phyloP scores from a whole-genome alignment of 805 yeast species.

The Nakazawaea ambrosiae region DNA sequence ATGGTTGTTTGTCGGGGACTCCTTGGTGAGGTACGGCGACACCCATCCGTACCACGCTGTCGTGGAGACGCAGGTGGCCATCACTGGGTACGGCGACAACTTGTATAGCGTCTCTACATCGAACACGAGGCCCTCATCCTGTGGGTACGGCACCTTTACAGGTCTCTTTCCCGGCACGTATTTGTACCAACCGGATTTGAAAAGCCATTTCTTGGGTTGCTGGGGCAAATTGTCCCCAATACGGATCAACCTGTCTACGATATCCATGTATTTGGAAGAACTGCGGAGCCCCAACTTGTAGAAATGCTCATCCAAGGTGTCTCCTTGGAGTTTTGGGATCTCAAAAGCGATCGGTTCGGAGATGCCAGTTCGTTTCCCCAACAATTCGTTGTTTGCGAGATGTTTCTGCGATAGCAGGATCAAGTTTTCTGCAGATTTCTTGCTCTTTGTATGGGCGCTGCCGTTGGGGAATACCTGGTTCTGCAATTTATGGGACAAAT shows the following conservation, averaged over 20 bases:
- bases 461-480: slow-evolving; percentile 49
- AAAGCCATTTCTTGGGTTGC: slow-evolving; percentile 46
- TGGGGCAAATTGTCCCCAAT: slow-evolving; percentile 28
- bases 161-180: slow-evolving; percentile 55
- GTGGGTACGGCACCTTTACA: slow-evolving; percentile 55
- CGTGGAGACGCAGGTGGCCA: slow-evolving; percentile 74
- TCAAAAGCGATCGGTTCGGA: slow-evolving; percentile 50
- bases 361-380: slow-evolving; percentile 66
- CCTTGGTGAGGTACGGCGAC: slow-evolving; percentile 70
- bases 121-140: slow-evolving; percentile 67
- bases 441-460: slow-evolving; percentile 18
- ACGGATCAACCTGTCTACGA: slow-evolving; percentile 37
- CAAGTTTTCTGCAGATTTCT: slow-evolving; percentile 22
- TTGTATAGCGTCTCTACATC: slow-evolving; percentile 88
- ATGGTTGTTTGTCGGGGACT: slow-evolving; percentile 45
- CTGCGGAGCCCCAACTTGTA: slow-evolving; percentile 54
- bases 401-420: slow-evolving; percentile 53
- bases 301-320: slow-evolving; percentile 78
- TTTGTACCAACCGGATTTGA: slow-evolving; percentile 74
- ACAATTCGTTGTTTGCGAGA: slow-evolving; percentile 53
- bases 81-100: slow-evolving; percentile 61
- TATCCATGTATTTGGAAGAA: slow-evolving; percentile 51
- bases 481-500: slow-evolving; percentile 54
- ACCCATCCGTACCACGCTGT: slow-evolving; percentile 94
- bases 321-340: slow-evolving; percentile 72